Evolutionary conservation across 1,284 basidiomycete genomes (phyloP).

Genomic region (Exobasidium cylindrosporum): DNA sequence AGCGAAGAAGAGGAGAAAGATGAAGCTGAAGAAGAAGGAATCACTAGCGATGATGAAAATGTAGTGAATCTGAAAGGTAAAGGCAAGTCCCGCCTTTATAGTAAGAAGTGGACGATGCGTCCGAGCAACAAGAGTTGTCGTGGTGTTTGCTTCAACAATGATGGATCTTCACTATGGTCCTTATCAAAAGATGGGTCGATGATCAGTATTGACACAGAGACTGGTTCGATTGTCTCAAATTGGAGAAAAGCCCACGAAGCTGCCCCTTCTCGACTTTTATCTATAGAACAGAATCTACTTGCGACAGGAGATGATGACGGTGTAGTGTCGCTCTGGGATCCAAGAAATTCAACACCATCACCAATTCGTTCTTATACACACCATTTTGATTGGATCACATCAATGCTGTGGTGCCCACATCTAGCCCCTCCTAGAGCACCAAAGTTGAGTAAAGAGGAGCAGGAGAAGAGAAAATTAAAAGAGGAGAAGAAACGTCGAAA

Average conservation of each 20-base stretch:
- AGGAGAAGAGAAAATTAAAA: constrained; percentile 15
- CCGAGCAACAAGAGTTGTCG: constrained; percentile 43
- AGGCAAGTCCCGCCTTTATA: constrained; percentile 19
- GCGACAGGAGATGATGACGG: constrained; percentile 91
- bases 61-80: constrained; percentile 24
- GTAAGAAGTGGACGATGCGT: constrained; percentile 33
- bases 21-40: constrained; percentile 1
- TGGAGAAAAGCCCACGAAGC: constrained; percentile 71
- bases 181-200: constrained; percentile 80
- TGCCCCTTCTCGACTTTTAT: constrained; percentile 62
- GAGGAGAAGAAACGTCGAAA: constrained; percentile 23
- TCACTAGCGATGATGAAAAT: background rate
- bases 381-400: constrained; percentile 93
- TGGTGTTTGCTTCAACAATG: constrained; percentile 26
- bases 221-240: constrained; percentile 66
- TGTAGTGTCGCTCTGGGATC: constrained; percentile 90
- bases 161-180: constrained; percentile 61
- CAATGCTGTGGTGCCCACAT: constrained; percentile 69
- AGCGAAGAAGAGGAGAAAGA: constrained; percentile 8
- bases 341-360: constrained; percentile 59
- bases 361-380: constrained; percentile 70
- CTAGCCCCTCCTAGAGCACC: constrained; percentile 25
- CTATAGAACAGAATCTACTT: constrained; percentile 70
- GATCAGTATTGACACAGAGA: constrained; percentile 58
- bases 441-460: constrained; percentile 16